Evolutionary conservation across 805 yeast species (phyloP), one percentile per base, ranked within the genome.

Genomic region (Candida pseudofarinosa): DNA sequence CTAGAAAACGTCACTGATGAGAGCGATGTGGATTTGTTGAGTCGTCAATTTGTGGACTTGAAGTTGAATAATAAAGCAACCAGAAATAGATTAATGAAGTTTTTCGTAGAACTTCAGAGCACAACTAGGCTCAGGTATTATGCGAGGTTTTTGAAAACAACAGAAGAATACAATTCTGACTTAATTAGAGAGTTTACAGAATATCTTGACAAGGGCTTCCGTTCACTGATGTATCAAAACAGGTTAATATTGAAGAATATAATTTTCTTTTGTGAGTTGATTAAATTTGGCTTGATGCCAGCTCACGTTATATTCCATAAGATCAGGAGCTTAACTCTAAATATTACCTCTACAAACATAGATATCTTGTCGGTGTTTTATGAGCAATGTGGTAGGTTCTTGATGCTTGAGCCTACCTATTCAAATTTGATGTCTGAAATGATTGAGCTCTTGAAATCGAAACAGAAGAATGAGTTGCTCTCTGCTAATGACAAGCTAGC

Each of bases 231-330:
- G 33, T 51, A 55, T 43, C 76, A 74, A 45, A 74, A 78, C 28
- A 72, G 67, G 41, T 60, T 83, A 39, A 78, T 78, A 48, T 77
- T 80, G 50, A 74, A 71, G 49, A 78, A 74, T 49, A 74, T 86
- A 31, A 69, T 74, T 17, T 83, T 85, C 51, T 81, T 86, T 50
- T 67, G 80, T 38, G 97, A 90, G 54, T 67, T 89, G 64, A 77
- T 84, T 26, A 88, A 86, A 56, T 89, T 89, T 58, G 79, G 76
- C 50, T 60, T 88, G 46, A 69, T 88, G 13, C 91, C 95, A 0
- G 65, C 72, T n/a, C 82, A 80, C 59, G 71, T 83, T 44, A 69
- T 83, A 10, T 84, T 88, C 56, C 90, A 88, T 59, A 85, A 83
- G 55, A 73, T 89, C 37, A 71, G 88, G 52, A 63, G 73, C 1